Conservation (phyloP, 148 eudicot species). For the Chenopodium album region DNA sequence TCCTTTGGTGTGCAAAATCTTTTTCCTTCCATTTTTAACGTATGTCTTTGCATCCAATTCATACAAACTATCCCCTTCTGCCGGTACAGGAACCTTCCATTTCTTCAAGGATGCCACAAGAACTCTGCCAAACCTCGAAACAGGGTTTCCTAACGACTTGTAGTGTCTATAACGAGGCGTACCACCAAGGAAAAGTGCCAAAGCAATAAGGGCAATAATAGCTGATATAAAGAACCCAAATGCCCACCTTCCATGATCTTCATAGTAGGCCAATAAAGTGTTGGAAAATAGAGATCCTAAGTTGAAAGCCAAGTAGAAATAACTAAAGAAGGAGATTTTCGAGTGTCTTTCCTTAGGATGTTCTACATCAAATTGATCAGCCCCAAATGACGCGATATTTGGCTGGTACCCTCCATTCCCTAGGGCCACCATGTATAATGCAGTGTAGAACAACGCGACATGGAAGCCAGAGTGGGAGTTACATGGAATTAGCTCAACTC, state of each 20-base stretch:
- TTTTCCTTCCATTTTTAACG: conserved; percentile 34
- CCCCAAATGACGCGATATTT: conserved; percentile 74
- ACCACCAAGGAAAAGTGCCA: conserved; percentile 50
- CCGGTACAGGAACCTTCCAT: conserved; percentile 39
- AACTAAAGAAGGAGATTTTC: conserved; percentile 68
- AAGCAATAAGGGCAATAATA: conserved; percentile 44
- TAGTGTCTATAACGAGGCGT: conserved; percentile 63
- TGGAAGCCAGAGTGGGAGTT: conserved; percentile 40
- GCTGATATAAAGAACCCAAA: conserved; percentile 65
- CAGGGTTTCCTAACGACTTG: conserved; percentile 55
- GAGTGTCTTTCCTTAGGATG: conserved; percentile 51
- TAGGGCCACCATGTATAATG: conserved; percentile 64
- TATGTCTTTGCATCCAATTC: conserved; percentile 38
- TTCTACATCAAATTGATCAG: conserved; percentile 72
- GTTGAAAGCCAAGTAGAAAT: conserved; percentile 67
- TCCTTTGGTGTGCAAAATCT: conserved; percentile 54
- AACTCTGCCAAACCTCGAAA: conserved; percentile 57
- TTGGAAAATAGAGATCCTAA: conserved; percentile 72
- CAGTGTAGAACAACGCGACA: conserved; percentile 43
- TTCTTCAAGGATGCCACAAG: conserved; percentile 47
- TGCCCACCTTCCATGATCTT: conserved; percentile 62
- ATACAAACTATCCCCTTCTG: conserved; percentile 37
- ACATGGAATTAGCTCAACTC: conserved; percentile 46
- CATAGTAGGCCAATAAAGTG: conserved; percentile 64
- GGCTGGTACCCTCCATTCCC: conserved; percentile 88